Conservation (phyloP, 2,329 filamentous ascomycete species). For the Ophiocordyceps robertsii region DNA sequence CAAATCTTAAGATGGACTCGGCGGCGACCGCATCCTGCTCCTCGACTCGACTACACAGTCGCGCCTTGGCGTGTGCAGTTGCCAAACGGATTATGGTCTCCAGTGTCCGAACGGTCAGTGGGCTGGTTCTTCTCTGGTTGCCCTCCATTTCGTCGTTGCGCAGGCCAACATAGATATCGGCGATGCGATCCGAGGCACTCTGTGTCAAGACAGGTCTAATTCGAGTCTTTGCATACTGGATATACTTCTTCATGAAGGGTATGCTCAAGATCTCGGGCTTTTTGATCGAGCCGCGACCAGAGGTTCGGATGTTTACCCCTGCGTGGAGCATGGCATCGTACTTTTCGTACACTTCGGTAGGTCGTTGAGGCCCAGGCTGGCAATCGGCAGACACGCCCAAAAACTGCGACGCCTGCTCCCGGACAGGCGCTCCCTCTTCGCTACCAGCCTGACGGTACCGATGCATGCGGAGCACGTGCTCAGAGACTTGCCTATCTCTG, state of each 20-base stretch:
- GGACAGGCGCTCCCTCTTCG: slow-evolving; percentile 87
- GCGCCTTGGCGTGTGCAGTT: slow-evolving; percentile 87
- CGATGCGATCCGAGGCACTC: slow-evolving; percentile 83
- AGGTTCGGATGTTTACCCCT: slow-evolving; percentile 59
- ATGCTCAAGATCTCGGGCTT: slow-evolving; percentile 86
- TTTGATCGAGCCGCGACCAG: slow-evolving; percentile 60
- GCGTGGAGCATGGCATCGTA: slow-evolving; percentile 93
- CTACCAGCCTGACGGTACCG: slow-evolving; percentile 83
- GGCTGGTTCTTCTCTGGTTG: slow-evolving; percentile 84
- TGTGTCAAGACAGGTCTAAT: slow-evolving; percentile 84
- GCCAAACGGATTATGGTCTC: slow-evolving; percentile 97
- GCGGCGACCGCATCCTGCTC: slow-evolving; percentile 79
- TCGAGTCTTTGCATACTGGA: slow-evolving; percentile 90
- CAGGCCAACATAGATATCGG: slow-evolving; percentile 78
- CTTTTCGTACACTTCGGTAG: slow-evolving; percentile 89
- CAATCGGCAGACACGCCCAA: slow-evolving; percentile 79
- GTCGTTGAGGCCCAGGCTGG: slow-evolving; percentile 56
- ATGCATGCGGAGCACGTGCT: slow-evolving; percentile 96
- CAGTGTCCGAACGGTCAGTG: slow-evolving; percentile 91
- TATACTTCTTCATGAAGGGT: slow-evolving; percentile 98
- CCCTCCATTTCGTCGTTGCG: slow-evolving; percentile 93
- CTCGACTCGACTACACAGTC: slow-evolving; percentile 78
- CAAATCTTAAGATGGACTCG: slow-evolving; percentile 82
- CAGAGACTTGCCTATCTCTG: slow-evolving; percentile 79
- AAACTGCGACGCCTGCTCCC: slow-evolving; percentile 72